Conservation (phyloP, 2,329 filamentous ascomycete genomes). For the Colletotrichum sansevieriae region DNA sequence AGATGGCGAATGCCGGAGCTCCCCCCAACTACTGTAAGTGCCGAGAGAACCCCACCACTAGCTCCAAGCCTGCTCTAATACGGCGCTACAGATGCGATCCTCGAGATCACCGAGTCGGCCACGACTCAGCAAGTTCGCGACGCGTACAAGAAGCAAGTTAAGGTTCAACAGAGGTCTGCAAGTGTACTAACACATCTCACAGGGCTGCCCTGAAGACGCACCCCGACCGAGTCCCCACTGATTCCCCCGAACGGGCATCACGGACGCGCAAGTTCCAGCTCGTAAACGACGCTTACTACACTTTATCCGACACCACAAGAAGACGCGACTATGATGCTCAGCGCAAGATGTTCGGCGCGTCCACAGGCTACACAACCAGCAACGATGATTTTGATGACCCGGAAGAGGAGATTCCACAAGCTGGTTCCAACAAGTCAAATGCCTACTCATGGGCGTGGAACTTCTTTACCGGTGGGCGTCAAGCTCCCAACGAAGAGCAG, state of each 20-base stretch:
- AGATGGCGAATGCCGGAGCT: conserved; percentile 47
- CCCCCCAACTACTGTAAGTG: conserved; percentile 72
- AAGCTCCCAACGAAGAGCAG: conserved; percentile 53
- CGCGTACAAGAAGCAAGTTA: conserved; percentile 86
- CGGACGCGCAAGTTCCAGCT: conserved; percentile 92
- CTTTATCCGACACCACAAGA: conserved; percentile 82
- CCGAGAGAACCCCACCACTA: conserved; percentile 13
- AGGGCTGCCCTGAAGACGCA: conserved; percentile 92
- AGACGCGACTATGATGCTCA: conserved; percentile 88
- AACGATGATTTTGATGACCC: conserved; percentile 54
- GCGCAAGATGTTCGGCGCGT: conserved; percentile 68
- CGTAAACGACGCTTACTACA: conserved; percentile 94
- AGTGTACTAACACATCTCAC: conserved; percentile 41
- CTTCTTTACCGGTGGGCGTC: conserved; percentile 63
- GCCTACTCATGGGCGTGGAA: conserved; percentile 85
- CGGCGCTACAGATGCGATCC: conserved; percentile 72
- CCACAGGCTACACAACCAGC: conserved; percentile 47
- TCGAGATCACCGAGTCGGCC: conserved; percentile 80
- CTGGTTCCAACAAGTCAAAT: conserved; percentile 51
- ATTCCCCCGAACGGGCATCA: conserved; percentile 83
- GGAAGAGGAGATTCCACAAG: conserved; percentile 43
- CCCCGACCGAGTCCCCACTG: conserved; percentile 87
- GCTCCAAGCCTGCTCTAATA: conserved; percentile 29
- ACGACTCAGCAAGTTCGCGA: conserved; percentile 87
- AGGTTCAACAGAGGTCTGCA: neutral